Base-by-base conservation (phyloP, 1,284 basidiomycete genomes). In the Puccinia hordei region DNA sequence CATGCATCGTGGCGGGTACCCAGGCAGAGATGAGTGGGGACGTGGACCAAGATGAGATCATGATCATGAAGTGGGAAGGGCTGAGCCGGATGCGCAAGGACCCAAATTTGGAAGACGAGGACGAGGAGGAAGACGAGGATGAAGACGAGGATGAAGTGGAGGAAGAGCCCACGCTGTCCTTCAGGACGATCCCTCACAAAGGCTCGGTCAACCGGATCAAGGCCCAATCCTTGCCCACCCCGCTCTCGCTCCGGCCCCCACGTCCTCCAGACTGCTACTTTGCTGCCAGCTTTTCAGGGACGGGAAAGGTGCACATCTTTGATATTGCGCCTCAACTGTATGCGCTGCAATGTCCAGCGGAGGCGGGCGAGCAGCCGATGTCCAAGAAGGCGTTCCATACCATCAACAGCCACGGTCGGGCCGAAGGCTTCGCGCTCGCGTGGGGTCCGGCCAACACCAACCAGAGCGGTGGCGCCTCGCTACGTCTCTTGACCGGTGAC, bases 341-440 rank as follows among this genome's bases (percentile, higher is more conserved):
- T 86, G 92, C 93, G 0, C 90, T 99, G 30, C 91, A 93, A 82
- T 89, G 92, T 55, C 93, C 93, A 13, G 91, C 93, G 73, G 90
- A 91, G 86, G 86, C 88, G 61, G 87, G 89, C 81, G 81, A 74
- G 8, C 63, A 77, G 2, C 75, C 82, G 5, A 83, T 85, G 57
- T 92, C 94, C 84, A 93, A 91, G 85, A 61, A 82, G 55, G 84
- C 85, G 22, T 82, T 85, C 79, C 84, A 83, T 76, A 85, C 85
- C 6, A 83, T 86, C 66, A 82, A 83, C 35, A 82, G 83, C 24
- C 85, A 86, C 82, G 83, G 83, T 24, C 82, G 84, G 30, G 89
- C 91, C n/a, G 97, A 99, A 86, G 97, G 97, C 4, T 99, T 95
- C 85, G 97, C 96, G 0, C 91, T 99, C 89, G 96, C 98, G 86